Percentiles rank a stretch among this genome's conserved stretches.
Evolutionary conservation across 2,329 filamentous ascomycete species (phyloP).

Genomic region (Fusarium chuoi): DNA sequence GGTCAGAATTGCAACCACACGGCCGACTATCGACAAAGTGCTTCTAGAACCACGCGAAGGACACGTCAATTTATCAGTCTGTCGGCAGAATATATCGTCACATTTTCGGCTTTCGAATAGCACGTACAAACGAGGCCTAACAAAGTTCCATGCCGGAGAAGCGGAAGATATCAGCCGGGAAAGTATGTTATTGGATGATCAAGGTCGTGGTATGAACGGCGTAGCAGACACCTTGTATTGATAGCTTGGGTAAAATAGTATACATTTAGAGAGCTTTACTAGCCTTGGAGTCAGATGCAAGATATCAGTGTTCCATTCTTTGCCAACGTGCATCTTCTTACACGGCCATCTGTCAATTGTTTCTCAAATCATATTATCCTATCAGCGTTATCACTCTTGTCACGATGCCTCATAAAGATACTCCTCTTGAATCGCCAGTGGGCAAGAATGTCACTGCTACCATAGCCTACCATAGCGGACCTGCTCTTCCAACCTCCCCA

Average conservation of each 20-base stretch:
- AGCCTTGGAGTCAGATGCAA: accelerated
- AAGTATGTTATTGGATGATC: accelerated
- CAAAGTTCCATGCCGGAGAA: no score
- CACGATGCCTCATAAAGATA: not conserved
- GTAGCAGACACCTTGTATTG: accelerated
- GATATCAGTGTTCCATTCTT: accelerated
- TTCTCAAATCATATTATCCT: not conserved
- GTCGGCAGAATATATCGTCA: not conserved
- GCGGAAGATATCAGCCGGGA: not conserved
- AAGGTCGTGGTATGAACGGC: accelerated
- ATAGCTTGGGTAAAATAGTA: accelerated
- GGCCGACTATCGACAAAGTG: accelerated
- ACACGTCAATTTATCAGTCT: accelerated
- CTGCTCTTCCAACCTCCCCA: not conserved
- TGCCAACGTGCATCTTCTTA: accelerated
- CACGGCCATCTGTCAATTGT: no score
- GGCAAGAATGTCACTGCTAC: not conserved
- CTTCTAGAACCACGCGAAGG: not conserved
- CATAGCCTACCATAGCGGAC: not conserved
- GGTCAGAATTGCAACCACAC: not conserved
- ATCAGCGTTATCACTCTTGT: not conserved
- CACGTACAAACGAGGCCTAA: accelerated
- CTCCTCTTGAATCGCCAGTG: not conserved
- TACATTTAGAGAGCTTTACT: accelerated
- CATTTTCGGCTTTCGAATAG: accelerated